Evolutionary conservation across 768 basidiomycete genomes (phyloP).

Genomic region (Suillus subaureus): DNA sequence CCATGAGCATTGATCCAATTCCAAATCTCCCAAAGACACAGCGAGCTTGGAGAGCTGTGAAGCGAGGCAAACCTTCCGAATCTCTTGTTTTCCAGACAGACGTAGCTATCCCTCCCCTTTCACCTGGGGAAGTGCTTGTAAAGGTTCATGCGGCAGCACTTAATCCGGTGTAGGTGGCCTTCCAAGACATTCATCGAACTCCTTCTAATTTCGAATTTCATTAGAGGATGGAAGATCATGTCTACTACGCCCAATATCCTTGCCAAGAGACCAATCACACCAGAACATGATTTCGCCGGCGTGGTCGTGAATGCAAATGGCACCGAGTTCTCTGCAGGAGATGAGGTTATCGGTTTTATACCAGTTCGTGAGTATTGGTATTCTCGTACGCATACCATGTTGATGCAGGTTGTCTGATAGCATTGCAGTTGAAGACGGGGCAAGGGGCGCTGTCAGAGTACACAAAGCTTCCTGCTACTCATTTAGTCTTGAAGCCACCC

Average conservation of each 20-base stretch:
- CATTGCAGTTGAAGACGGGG: slow-evolving; percentile 36
- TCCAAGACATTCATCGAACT: background rate
- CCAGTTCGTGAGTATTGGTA: slow-evolving; percentile 34
- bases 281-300: slow-evolving; percentile 68
- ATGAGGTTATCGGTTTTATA: slow-evolving; percentile 64
- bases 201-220: background rate
- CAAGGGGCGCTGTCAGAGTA: slow-evolving; percentile 67
- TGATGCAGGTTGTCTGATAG: slow-evolving; percentile 18
- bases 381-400: background rate
- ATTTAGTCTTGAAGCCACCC: slow-evolving; percentile 36
- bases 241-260: slow-evolving; percentile 47
- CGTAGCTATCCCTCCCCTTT: slow-evolving; percentile 36
- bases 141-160: slow-evolving; percentile 57
- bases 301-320: slow-evolving; percentile 57
- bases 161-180: slow-evolving; percentile 60
- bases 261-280: slow-evolving; percentile 48
- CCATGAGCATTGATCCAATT: background rate
- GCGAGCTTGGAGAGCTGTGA: slow-evolving; percentile 33
- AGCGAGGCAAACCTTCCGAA: slow-evolving; percentile 30
- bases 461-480: slow-evolving; percentile 41
- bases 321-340: slow-evolving; percentile 55
- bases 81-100: slow-evolving; percentile 33
- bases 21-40: slow-evolving; percentile 22
- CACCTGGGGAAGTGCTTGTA: slow-evolving; percentile 49
- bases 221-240: slow-evolving; percentile 65